phyloP scores from a whole-genome alignment of 177 flowering plant species.

The Tripterygium wilfordii region DNA sequence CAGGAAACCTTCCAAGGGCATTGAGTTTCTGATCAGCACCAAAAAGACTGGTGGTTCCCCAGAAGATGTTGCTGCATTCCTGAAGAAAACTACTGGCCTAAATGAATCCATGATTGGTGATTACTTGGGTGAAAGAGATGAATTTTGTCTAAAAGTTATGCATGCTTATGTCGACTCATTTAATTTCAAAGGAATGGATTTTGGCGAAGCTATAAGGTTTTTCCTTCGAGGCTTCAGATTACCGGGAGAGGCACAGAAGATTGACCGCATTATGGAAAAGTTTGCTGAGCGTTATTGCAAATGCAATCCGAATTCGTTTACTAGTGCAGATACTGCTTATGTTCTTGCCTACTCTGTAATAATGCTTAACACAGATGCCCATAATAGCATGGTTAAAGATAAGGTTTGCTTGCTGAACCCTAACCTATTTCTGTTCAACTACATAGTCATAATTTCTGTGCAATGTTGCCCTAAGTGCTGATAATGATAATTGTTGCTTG shows the following conservation, averaged over 20 bases:
- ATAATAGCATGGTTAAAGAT: constrained; percentile 92
- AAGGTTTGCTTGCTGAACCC: constrained; percentile 54
- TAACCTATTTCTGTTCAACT: neutral
- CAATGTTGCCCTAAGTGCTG: neutral
- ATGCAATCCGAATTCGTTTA: constrained; percentile 88
- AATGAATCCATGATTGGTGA: constrained; percentile 90
- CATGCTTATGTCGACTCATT: constrained; percentile 98
- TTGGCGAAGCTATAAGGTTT: constrained; percentile 93
- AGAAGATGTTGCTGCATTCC: constrained; percentile 80
- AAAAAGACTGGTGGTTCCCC: constrained; percentile 84
- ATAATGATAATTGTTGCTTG: too few relatives aligned
- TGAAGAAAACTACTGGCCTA: constrained; percentile 69
- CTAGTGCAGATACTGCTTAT: constrained; percentile 96
- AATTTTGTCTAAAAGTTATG: constrained; percentile 87
- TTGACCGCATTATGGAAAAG: constrained; percentile 98
- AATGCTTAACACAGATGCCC: constrained; percentile 99
- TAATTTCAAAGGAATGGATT: constrained; percentile 76
- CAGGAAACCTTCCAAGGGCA: constrained; percentile 93
- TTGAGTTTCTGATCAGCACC: constrained; percentile 75
- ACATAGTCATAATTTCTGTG: neutral
- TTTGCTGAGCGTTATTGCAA: constrained; percentile 98
- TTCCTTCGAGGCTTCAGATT: constrained; percentile 88
- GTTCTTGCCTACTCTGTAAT: constrained; percentile 99
- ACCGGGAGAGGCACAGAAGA: constrained; percentile 99
- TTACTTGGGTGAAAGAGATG: constrained; percentile 97